Base-by-base conservation (phyloP, 805 yeast species). In the Cephaloascus fragrans region DNA sequence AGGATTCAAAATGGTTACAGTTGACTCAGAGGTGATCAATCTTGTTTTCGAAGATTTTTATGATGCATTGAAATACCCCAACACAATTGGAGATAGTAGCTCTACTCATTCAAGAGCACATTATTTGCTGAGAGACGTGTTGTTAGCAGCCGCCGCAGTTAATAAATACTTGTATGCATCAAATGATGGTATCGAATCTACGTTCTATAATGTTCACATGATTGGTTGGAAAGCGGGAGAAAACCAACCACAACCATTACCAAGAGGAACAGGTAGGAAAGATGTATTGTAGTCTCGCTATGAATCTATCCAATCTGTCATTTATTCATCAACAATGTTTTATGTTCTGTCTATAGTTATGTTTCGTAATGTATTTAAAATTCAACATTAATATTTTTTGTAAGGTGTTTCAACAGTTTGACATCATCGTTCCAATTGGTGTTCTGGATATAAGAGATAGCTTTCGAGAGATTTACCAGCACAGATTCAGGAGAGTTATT, bases 221-320 rank as follows among this genome's bases (percentile, higher is more conserved):
- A 83, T 86, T 52, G 95, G 95, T 3, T 86, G 95, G 95, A 86
- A 83, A 55, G 77, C 80, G 46, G 72, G 84, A 39, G 73, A 74
- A 4, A 53, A 59, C 37, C 86, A 83, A 53, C 87, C 89, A 3
- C 64, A 79, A 52, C 90, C 95, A 1, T 67, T 83, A 42, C 70
- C 70, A 37, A 65, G 94, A 45, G 95, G 95, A 2, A 51, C 82
- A 17, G 93, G 80, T 1, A 75, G 78, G 50, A 80, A 81, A 53
- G 89, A 84, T 42, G 76, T 76, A 9, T 57, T 78, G 34, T 56
- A 44, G 41, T 23, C n/a, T n/a, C n/a, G n/a, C n/a, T n/a, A n/a
- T n/a, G n/a, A n/a, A n/a, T 23, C 10, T 23, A 23, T 23, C 12
- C 12, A 23, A 23, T 12, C 12, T 23, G 28, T 23, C 28, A 6